Evolutionary conservation across 2,329 filamentous ascomycete species (phyloP), one percentile per base, ranked within the genome.

Genomic region (Ascochyta clinopodiicola): DNA sequence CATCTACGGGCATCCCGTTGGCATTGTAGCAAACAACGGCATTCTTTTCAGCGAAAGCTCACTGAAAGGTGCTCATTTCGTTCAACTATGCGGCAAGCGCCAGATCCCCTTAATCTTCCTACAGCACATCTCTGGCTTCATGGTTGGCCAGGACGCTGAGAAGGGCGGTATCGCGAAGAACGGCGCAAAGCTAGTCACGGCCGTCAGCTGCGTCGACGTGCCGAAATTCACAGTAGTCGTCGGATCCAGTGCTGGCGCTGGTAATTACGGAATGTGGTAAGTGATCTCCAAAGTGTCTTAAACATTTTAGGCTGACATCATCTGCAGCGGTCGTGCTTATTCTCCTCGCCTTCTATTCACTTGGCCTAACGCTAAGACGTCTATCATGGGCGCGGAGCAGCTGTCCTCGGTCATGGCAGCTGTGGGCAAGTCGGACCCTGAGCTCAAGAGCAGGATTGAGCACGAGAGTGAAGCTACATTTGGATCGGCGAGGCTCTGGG

Each of bases 111-210:
- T 98, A 9, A 84, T 98, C 45, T 98, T 98, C 78, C 80, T 99
- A 19, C 95, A 99, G 75, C 98, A 99, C 76, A 98, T 99, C 73
- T 89, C 88, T 6, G 95, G 95, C 38, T 99, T 99, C 84, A 99
- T 99, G 95, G 95, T 99, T 29, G 95, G 95, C 38, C 85, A 87
- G 17, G 91, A 95, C 68, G 92, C 94, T 0, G 95, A 99, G 78
- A 89, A 90, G 50, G 94, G 94, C 47, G 95, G 95, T 12, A 98
- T 99, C 66, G 95, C 95, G 50, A 98, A 98, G 82, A 96, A 98
- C 71, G 95, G 95, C 36, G 95, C 95, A 6, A 98, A 99, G 79
- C 86, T 99, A 17, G 95, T 98, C 25, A 96, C 92, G 2, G 95
- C 94, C 7, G 95, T 98, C 10, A 91, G 92, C 8, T 97, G 93